Evolutionary conservation across 306 rosid species (phyloP), one percentile per base, ranked within the genome.

Genomic region (Neltuma alba): DNA sequence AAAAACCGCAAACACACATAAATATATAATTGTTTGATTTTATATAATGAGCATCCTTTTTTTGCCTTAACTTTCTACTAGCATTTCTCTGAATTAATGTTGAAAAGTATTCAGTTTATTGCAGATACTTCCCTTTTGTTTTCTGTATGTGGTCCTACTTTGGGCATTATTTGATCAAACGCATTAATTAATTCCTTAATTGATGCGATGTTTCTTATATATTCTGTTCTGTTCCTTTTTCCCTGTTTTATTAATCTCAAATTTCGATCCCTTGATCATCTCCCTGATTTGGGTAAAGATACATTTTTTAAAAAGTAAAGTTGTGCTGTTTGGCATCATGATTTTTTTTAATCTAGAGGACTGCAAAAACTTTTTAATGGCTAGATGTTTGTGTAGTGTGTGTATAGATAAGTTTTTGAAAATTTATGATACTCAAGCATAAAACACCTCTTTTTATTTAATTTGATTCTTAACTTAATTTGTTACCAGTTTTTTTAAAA

Each of bases 271-370:
- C 37, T 60, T 5, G 34, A 27, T 14, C n/a, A 13, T 60, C 20
- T 60, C 65, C 65, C 65, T 60, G 65, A 28, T 60, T 60, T 25
- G 36, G 65, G n/a, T 28, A 30, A 60, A 60, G 20, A 60, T 60
- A 9, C 66, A 60, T 27, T 60, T 60, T 30, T 28, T 0, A 14
- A 28, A 23, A 28, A 28, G n/a, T 13, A 27, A 60, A 60, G n/a
- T 28, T 30, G 66, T 28, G 20, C 20, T 28, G 66, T 28, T 60
- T 60, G 66, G n/a, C 3, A 28, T 60, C 18, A 28, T 13, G 36
- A 27, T 7, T 2, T 57, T 28, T 27, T 58, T 58, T 58, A n/a
- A 1, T 58, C 15, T 23, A 9, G 4, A 55, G 62, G 5, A 23
- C 15, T n/a, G 23, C 62, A 55, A 57, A 25, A 57, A 10, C 23